Percentiles rank a stretch among this genome's conserved stretches.
Conservation (phyloP, 2,329 filamentous ascomycete species). For the Neonectria ditissima region DNA sequence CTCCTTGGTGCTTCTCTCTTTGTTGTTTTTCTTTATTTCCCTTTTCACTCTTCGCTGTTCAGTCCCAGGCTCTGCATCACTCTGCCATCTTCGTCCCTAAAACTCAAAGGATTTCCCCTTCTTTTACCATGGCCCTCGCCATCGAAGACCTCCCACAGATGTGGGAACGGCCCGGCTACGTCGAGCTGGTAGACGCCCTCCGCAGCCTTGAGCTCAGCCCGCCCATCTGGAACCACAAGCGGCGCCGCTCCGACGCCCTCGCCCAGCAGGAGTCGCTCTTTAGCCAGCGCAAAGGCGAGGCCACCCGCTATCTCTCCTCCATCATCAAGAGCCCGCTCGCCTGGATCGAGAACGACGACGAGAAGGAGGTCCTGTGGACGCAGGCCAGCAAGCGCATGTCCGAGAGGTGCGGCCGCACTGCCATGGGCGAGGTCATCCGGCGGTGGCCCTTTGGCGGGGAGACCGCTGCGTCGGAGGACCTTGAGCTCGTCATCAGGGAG, state of each 20-base stretch:
- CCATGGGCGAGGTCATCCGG: constrained; percentile 68
- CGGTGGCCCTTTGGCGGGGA: constrained; percentile 62
- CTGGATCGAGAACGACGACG: constrained; percentile 76
- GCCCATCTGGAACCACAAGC: constrained; percentile 71
- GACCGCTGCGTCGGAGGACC: constrained; percentile 49
- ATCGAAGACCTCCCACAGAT: constrained; percentile 80
- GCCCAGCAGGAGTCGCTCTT: constrained; percentile 56
- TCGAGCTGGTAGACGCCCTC: constrained; percentile 74
- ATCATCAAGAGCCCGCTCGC: constrained; percentile 74
- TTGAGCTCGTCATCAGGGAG: constrained; percentile 82
- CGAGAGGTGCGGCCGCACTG: constrained; percentile 82
- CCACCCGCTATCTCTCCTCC: constrained; percentile 74
- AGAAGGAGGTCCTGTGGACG: constrained; percentile 79
- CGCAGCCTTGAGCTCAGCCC: constrained; percentile 74
- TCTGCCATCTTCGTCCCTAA: neutral
- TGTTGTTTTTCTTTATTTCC: neutral
- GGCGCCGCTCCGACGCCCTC: constrained; percentile 55
- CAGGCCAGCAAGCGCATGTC: constrained; percentile 82
- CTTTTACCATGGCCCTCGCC: constrained; percentile 47
- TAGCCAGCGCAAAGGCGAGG: constrained; percentile 59
- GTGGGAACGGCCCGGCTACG: constrained; percentile 78
- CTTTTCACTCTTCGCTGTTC: neutral
- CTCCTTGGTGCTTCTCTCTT: neutral
- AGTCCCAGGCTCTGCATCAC: no score
- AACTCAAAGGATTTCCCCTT: neutral